Evolutionary conservation across 2,329 filamentous ascomycete species (phyloP), one percentile per base, ranked within the genome.

Genomic region (Sclerotinia nivalis): DNA sequence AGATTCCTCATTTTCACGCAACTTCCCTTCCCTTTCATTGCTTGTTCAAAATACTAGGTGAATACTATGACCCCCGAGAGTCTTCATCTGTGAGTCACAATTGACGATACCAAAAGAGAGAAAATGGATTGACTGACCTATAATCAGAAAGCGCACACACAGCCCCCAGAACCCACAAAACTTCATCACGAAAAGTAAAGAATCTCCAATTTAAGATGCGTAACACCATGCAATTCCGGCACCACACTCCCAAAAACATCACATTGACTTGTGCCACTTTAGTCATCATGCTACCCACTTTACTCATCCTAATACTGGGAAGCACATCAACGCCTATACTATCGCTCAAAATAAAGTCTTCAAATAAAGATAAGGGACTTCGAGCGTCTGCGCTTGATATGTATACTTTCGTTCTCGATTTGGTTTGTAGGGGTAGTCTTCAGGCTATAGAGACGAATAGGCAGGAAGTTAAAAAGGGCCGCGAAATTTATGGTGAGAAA

Each of bases 301-400:
- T 60, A 15, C 4, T 1, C 25, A 20, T 60, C 20, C 7, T 20
- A 1, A 45, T 6, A 28, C 3, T 31, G 10, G 40, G 8, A 20
- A 28, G n/a, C n/a, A 28, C 15, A 5, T 25, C n/a, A 3, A 18
- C 5, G 9, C n/a, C 13, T 2, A n/a, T 43, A 0, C 5, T 18
- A 18, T 10, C 50, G 45, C n/a, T 28, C 25, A 13, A 28, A 28
- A 54, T 25, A 55, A 2, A 18, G 10, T 47, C 45, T 47, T 15
- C 12, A 31, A 55, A 55, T 25, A 1, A 5, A 20, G n/a, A 20
- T 7, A 18, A 20, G 2, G 18, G 9, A 0, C 52, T 20, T 25
- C 49, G 28, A 9, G 18, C 15, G 34, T 55, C 28, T 22, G 18
- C 15, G 2, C 18, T n/a, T 58, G 22, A 43, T 40, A 58, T 22